Base-by-base conservation (phyloP, 306 rosid species). In the Hippophae gyantsensis region DNA sequence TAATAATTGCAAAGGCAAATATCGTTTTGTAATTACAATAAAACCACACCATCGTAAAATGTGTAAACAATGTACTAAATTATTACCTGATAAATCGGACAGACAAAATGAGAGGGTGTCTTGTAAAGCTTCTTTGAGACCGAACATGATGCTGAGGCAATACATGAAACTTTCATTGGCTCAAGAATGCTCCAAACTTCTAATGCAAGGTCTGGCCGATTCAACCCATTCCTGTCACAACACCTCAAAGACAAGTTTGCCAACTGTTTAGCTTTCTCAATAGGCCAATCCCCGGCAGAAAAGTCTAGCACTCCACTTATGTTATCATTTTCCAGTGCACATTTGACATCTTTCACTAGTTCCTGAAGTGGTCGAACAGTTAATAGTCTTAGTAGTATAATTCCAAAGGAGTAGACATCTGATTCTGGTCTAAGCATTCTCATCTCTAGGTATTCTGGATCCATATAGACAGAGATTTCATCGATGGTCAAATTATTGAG, bases 231-330 rank as follows among this genome's bases (percentile, higher is more conserved):
- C 70, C 51, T 71, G 54, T 75, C 81, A 63, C 89, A 85, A 72
- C 98, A 90, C 66, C 89, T 83, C 73, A 87, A 63, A 66, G 92
- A 95, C 76, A 87, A 66, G 65, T 61, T 73, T 67, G 90, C 95
- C 52, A 87, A 66, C 54, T 63, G 89, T 65, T 71, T 65, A 18
- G 87, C 86, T 58, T 74, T 80, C 67, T 67, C 67, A 53, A 73
- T 82, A 7, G 96, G 98, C 98, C 98, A 92, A 51, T 85, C 98
- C 40, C 98, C 98, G 56, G 96, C 95, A 45, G 98, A 85, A 67
- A 40, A 27, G 74, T 92, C 98, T 80, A 92, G 64, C 58, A 92
- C 71, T 38, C 81, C 61, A 60, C 68, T 57, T 52, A 85, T 64
- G 65, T 75, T 78, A 47, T 63, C 80, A 58, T 73, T 87, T 69